These are phyloP conservation scores for Monocercomonoides exilis DNA, from an alignment of 78 protist genomes.

Conservation along the genomic window DNA sequence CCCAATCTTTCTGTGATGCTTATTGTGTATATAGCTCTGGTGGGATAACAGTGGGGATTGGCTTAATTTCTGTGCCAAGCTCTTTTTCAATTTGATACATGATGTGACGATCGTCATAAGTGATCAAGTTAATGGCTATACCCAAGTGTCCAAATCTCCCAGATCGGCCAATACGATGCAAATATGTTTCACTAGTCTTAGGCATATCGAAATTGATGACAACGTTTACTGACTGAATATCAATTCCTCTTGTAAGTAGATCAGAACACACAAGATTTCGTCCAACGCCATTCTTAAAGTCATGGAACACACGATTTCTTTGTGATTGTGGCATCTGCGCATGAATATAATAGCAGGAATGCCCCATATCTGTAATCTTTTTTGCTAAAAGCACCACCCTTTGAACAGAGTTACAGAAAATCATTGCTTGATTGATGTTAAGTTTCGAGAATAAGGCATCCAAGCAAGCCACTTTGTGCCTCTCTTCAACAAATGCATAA, in stretches of 20 bases:
- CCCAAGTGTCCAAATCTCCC: constrained; percentile 97
- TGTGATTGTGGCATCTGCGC: constrained; percentile 89
- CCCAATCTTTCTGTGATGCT: too few relatives aligned
- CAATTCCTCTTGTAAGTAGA: constrained; percentile 91
- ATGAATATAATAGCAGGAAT: constrained; percentile 96
- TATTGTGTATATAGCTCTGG: constrained; percentile 54
- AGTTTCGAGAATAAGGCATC: constrained; percentile 88
- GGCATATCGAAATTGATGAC: constrained; percentile 98
- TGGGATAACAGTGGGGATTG: constrained; percentile 86
- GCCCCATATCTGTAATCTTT: constrained; percentile 77
- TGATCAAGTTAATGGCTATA: constrained; percentile 95
- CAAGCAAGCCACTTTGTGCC: constrained; percentile 91
- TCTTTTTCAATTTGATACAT: constrained; percentile 86
- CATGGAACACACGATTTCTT: constrained; percentile 95
- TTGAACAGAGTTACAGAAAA: constrained; percentile 89
- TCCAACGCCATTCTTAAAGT: constrained; percentile 85
- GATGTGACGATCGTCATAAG: constrained; percentile 80
- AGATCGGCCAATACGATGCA: constrained; percentile 95
- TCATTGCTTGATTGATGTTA: constrained; percentile 94
- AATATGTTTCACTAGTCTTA: constrained; percentile 82
- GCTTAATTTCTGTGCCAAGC: constrained; percentile 88
- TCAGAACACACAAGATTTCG: constrained; percentile 94
- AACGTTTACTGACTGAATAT: constrained; percentile 94
- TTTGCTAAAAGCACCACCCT: constrained; percentile 92
- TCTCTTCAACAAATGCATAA: constrained; percentile 95